Conservation (phyloP, 208 protist genomes). For the Phytomonas francai region DNA sequence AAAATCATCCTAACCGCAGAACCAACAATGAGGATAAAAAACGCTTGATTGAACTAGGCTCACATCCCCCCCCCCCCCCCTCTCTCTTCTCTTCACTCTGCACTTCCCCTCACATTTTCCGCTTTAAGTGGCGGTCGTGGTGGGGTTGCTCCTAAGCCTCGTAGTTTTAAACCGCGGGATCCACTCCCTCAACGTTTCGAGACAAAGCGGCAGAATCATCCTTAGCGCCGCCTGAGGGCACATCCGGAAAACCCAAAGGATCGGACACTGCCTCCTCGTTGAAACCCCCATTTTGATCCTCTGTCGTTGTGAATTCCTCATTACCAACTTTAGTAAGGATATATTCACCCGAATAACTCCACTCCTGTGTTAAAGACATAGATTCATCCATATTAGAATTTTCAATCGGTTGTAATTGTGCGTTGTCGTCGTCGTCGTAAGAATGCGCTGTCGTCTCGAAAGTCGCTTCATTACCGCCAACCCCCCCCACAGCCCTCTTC, state of each 20-base stretch:
- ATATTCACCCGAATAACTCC: background rate
- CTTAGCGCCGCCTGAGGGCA: background rate
- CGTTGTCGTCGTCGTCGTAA: background rate
- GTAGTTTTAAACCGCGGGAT: background rate
- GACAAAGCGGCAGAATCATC: background rate
- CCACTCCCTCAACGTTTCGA: background rate
- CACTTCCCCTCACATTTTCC: too few relatives aligned
- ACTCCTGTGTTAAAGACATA: background rate
- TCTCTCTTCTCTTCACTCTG: background rate
- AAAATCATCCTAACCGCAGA: background rate
- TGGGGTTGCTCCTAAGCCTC: background rate
- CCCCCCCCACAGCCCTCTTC: background rate
- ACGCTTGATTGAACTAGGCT: background rate
- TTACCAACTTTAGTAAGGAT: background rate
- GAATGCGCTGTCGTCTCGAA: background rate
- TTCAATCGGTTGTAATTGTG: background rate
- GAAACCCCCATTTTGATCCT: slow-evolving; percentile 12
- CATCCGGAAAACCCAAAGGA: background rate
- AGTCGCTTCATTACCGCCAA: background rate
- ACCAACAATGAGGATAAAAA: background rate
- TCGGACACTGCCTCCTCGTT: slow-evolving; percentile 1
- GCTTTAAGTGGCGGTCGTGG: too few relatives aligned
- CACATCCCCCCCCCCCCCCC: background rate
- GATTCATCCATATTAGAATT: background rate
- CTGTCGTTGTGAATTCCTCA: slow-evolving; percentile 5